Evolutionary conservation across 2,329 filamentous ascomycete species (phyloP).

Genomic region (Hortaea werneckii): DNA sequence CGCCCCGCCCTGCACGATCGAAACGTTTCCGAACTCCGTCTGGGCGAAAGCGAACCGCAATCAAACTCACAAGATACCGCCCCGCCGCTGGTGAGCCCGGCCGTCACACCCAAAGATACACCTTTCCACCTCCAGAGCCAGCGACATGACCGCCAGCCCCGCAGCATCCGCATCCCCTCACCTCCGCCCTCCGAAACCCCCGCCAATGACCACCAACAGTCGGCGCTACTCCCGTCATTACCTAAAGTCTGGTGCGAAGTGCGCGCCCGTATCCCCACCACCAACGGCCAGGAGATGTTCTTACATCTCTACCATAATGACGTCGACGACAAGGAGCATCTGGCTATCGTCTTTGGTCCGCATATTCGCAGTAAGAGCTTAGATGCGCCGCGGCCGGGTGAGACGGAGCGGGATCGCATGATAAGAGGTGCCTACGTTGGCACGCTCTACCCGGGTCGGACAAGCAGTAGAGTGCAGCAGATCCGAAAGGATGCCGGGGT

Average conservation of each 20-base stretch:
- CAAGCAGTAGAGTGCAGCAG: constrained; percentile 57
- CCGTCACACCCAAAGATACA: constrained; percentile 30
- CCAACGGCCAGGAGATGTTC: constrained; percentile 89
- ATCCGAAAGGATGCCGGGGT: constrained; percentile 31
- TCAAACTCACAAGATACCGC: constrained; percentile 16
- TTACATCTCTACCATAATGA: constrained; percentile 89
- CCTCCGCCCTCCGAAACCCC: constrained; percentile 20
- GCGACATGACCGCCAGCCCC: constrained; percentile 28
- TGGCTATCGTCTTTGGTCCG: constrained; percentile 92
- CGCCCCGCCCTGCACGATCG: constrained; percentile 31
- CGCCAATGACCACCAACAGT: constrained; percentile 39
- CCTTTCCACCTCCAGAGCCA: constrained; percentile 18
- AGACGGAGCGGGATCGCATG: constrained; percentile 85
- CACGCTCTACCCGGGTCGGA: constrained; percentile 73
- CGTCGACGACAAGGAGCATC: constrained; percentile 86
- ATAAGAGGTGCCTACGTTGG: constrained; percentile 89
- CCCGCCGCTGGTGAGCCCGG: constrained; percentile 38
- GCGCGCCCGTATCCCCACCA: constrained; percentile 87
- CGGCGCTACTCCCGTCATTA: constrained; percentile 62
- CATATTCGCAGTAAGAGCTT: constrained; percentile 64
- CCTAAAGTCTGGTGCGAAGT: constrained; percentile 90
- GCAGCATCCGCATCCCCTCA: constrained; percentile 33
- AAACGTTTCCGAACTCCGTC: constrained; percentile 29
- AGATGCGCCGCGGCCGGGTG: constrained; percentile 60
- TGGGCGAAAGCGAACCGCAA: constrained; percentile 9